Conservation (phyloP, 2,329 filamentous ascomycete genomes). For the Colletotrichum sp. region DNA sequence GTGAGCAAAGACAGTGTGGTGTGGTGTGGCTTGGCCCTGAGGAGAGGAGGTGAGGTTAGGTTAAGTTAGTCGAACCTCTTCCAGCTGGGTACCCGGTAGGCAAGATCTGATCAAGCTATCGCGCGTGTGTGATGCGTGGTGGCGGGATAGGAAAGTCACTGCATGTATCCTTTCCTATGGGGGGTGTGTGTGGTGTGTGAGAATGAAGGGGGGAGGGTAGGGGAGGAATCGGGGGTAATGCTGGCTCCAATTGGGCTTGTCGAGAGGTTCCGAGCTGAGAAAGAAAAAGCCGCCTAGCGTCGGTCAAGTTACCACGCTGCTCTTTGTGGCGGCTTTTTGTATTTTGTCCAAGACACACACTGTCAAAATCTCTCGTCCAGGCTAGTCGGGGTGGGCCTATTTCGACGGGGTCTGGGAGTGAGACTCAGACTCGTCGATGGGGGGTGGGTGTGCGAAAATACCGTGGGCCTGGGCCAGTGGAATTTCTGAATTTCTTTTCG, state of each 20-base stretch:
- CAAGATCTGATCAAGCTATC: conserved; percentile 26
- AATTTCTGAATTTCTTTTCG: conserved; percentile 19
- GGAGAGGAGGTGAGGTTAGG: conserved; percentile 16
- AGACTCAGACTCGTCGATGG: not conserved
- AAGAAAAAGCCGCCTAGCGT: conserved; percentile 21
- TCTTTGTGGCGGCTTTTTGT: conserved; percentile 16
- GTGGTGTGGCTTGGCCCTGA: conserved; percentile 19
- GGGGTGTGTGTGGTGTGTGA: not conserved
- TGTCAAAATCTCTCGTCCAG: conserved; percentile 13
- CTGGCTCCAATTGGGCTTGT: conserved; percentile 3
- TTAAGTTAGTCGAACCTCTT: conserved; percentile 13
- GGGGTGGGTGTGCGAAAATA: conserved; percentile 9
- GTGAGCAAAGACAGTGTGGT: conserved; percentile 10
- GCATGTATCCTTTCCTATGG: conserved; percentile 9
- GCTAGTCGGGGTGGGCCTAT: conserved; percentile 1
- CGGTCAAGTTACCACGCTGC: conserved; percentile 23
- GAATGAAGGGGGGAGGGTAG: not conserved
- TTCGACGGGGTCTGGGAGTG: conserved; percentile 13
- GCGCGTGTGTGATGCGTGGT: conserved; percentile 21
- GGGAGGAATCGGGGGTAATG: not conserved
- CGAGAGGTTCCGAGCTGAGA: conserved; percentile 10
- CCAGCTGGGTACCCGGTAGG: conserved; percentile 20
- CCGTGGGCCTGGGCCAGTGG: conserved; percentile 14
- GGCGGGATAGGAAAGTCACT: conserved; percentile 23
- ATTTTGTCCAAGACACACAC: conserved; percentile 15